These are phyloP conservation scores for Starmera amethionina DNA, from an alignment of 805 yeast species.

Conservation along the genomic window DNA sequence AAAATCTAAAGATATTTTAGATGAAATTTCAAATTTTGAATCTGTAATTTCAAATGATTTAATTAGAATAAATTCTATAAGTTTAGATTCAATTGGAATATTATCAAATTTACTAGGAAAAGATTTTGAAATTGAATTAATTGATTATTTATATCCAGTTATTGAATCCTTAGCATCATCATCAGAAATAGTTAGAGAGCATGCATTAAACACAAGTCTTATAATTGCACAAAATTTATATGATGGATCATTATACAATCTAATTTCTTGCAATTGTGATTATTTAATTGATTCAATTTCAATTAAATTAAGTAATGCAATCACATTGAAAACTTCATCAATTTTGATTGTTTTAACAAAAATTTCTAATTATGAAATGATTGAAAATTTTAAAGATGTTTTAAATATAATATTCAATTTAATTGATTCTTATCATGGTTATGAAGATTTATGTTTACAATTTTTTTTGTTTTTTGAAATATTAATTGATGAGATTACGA, in stretches of 20 bases:
- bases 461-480: conserved; percentile 64
- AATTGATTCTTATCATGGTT: conserved; percentile 80
- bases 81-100: conserved; percentile 34
- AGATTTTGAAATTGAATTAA: conserved; percentile 37
- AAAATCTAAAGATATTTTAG: conserved; percentile 32
- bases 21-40: conserved; percentile 18
- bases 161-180: conserved; percentile 61
- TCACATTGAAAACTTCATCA: conserved; percentile 65
- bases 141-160: conserved; percentile 65
- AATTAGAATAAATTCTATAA: conserved; percentile 20
- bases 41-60: conserved; percentile 4
- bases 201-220: conserved; percentile 42
- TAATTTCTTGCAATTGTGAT: conserved; percentile 65
- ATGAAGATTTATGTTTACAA: conserved; percentile 59
- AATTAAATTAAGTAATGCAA: conserved; percentile 53
- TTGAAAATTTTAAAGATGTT: conserved; percentile 63
- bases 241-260: conserved; percentile 40
- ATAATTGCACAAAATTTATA: conserved; percentile 44
- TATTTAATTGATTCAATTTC: conserved; percentile 77
- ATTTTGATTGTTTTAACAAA: conserved; percentile 60
- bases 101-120: conserved; percentile 18
- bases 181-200: conserved; percentile 32
- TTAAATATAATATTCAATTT: conserved; percentile 65
- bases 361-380: conserved; percentile 57
- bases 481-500: conserved; percentile 38